Percentiles rank a stretch among this genome's conserved stretches.
These are phyloP conservation scores for Glonium stellatum DNA, from an alignment of 495 filamentous ascomycete genomes.

Conservation along the genomic window DNA sequence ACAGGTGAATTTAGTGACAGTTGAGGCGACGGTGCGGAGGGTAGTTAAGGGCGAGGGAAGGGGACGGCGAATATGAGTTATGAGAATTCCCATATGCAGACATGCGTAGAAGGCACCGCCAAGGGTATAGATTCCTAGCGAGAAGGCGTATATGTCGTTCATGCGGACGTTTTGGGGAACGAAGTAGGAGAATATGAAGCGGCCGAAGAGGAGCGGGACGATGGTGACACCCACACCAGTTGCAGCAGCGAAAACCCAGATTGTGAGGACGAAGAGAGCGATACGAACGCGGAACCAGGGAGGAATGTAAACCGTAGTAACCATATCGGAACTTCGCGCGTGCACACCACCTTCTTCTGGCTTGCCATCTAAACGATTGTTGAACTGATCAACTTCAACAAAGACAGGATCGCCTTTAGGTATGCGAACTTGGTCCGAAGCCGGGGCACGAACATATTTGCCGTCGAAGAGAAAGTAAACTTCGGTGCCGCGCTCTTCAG, in stretches of 20 bases:
- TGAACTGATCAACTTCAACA: conserved; percentile 67
- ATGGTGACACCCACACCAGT: conserved; percentile 86
- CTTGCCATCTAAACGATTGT: conserved; percentile 54
- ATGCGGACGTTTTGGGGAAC: conserved; percentile 61
- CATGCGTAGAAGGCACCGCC: conserved; percentile 53
- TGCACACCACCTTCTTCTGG: conserved; percentile 58
- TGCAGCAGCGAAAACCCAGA: conserved; percentile 91
- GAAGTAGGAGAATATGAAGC: conserved; percentile 60
- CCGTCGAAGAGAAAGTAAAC: conserved; percentile 63
- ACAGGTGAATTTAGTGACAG: conserved; percentile 10
- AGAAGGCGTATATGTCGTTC: conserved; percentile 96
- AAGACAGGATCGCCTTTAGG: conserved; percentile 79
- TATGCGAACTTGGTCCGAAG: conserved; percentile 87
- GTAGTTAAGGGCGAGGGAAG: conserved; percentile 15
- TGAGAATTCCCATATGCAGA: conserved; percentile 43
- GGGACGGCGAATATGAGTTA: conserved; percentile 32
- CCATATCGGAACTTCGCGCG: conserved; percentile 56
- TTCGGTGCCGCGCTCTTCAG: conserved; percentile 36
- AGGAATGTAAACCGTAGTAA: conserved; percentile 81
- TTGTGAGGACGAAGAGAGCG: conserved; percentile 74
- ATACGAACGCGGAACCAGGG: conserved; percentile 76
- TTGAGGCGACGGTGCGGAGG: conserved; percentile 9
- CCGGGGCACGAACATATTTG: conserved; percentile 81
- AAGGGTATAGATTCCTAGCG: conserved; percentile 73
- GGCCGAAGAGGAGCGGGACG: conserved; percentile 75